These are phyloP conservation scores for Torrubiellomyces zombiae DNA, from an alignment of 2,329 filamentous ascomycete species.

Conservation along the genomic window DNA sequence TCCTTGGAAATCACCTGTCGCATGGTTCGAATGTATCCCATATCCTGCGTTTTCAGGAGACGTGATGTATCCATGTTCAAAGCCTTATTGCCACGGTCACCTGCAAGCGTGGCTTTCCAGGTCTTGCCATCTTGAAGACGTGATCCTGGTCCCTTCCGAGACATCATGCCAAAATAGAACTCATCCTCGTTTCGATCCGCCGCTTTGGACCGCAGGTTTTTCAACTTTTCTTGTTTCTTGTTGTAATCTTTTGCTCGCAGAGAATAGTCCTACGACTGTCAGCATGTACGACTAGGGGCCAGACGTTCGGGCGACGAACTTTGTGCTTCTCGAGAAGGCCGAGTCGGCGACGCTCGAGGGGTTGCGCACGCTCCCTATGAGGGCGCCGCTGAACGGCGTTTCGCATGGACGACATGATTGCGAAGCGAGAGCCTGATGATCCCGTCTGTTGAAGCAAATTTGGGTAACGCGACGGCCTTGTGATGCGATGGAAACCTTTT, in stretches of 20 bases:
- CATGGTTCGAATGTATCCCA: conserved; percentile 47
- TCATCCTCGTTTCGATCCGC: conserved; percentile 55
- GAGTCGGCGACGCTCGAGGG: conserved; percentile 65
- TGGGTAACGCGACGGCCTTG: conserved; percentile 1
- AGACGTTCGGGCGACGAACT: conserved; percentile 24
- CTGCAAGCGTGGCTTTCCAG: conserved; percentile 38
- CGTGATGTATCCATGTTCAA: conserved; percentile 41
- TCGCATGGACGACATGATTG: conserved; percentile 38
- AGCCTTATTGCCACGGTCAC: conserved; percentile 38
- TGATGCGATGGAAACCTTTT: too few relatives aligned
- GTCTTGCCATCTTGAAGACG: conserved; percentile 29
- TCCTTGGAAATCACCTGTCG: conserved; percentile 43
- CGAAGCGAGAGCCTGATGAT: not conserved
- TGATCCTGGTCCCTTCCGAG: conserved; percentile 37
- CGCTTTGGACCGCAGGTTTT: conserved; percentile 42
- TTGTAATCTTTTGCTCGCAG: conserved; percentile 50
- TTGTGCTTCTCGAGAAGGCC: conserved; percentile 95
- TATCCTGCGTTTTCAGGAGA: conserved; percentile 52
- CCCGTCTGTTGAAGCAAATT: conserved; percentile 1
- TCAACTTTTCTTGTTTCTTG: conserved; percentile 45
- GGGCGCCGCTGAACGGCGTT: conserved; percentile 62
- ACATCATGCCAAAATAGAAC: conserved; percentile 57
- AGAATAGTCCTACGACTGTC: conserved; percentile 36
- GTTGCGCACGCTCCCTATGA: conserved; percentile 81
- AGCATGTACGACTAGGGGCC: conserved; percentile 1